phyloP scores from a whole-genome alignment of 129 eudicot species.

The Glebionis coronaria region DNA sequence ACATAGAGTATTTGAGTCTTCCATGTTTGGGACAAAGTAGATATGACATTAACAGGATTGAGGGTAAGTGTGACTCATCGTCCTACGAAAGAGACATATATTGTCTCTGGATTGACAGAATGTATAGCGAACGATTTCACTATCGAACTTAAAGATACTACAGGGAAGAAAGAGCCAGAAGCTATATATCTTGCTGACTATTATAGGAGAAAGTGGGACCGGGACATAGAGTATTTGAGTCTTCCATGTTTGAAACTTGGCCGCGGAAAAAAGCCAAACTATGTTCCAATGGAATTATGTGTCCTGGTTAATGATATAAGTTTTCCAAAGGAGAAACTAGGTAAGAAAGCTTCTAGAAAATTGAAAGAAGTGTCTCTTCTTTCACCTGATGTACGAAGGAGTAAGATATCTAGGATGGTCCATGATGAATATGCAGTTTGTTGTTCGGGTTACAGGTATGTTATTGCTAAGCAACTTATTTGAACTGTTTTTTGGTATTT shows the following conservation, averaged over 20 bases:
- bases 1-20: constrained; percentile 30
- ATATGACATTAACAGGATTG: constrained; percentile 41
- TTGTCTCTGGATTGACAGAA: constrained; percentile 43
- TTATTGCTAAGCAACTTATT: background rate
- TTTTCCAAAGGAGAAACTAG: constrained; percentile 52
- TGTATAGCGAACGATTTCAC: constrained; percentile 27
- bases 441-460: constrained; percentile 45
- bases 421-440: constrained; percentile 46
- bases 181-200: constrained; percentile 36
- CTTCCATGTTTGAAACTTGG: constrained; percentile 72
- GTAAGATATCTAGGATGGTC: constrained; percentile 45
- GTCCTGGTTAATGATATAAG: constrained; percentile 53
- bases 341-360: constrained; percentile 21
- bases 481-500: background rate
- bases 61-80: constrained; percentile 69
- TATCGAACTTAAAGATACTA: constrained; percentile 43
- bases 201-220: constrained; percentile 45
- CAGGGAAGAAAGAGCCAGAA: constrained; percentile 31
- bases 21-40: constrained; percentile 52
- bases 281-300: constrained; percentile 70
- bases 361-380: constrained; percentile 47
- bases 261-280: constrained; percentile 30
- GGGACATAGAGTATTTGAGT: constrained; percentile 24
- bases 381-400: constrained; percentile 39
- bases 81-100: constrained; percentile 50